Conservation (phyloP, 2,329 filamentous ascomycete species). For the Ustulina deusta region DNA sequence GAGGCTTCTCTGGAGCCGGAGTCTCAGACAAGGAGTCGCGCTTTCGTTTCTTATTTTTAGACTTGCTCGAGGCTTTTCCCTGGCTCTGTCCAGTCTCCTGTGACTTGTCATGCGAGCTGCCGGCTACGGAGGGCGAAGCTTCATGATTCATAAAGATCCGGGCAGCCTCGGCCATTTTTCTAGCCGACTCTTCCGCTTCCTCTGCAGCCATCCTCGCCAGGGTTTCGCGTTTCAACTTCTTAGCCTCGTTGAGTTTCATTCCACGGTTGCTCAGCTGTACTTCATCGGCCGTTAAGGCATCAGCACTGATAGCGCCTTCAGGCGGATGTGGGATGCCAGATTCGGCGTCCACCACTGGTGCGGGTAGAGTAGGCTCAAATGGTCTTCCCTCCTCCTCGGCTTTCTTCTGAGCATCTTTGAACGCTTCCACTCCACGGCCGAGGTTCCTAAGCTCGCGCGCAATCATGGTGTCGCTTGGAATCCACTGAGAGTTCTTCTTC, state of each 20-base stretch:
- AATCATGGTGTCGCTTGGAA: slow-evolving; percentile 87
- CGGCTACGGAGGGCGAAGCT: slow-evolving; percentile 51
- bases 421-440: slow-evolving; percentile 74
- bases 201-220: slow-evolving; percentile 71
- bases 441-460: slow-evolving; percentile 79
- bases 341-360: slow-evolving; percentile 60
- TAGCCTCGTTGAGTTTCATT: slow-evolving; percentile 83
- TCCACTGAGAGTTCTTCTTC: slow-evolving; percentile 93
- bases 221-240: slow-evolving; percentile 77
- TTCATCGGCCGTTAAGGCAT: slow-evolving; percentile 69
- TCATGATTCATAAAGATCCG: slow-evolving; percentile 57
- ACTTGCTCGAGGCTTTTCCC: slow-evolving; percentile 44
- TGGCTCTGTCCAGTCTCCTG: slow-evolving; percentile 49
- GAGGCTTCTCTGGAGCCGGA: slow-evolving; percentile 49
- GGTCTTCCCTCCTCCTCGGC: slow-evolving; percentile 74
- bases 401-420: slow-evolving; percentile 70
- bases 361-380: slow-evolving; percentile 64
- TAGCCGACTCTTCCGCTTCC: slow-evolving; percentile 69
- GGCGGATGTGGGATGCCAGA: slow-evolving; percentile 66
- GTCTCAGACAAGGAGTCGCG: slow-evolving; percentile 55
- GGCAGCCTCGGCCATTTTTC: slow-evolving; percentile 64
- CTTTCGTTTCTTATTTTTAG: slow-evolving; percentile 59
- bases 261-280: slow-evolving; percentile 76
- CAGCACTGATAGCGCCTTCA: slow-evolving; percentile 70
- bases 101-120: slow-evolving; percentile 49